Base-by-base conservation (phyloP, 805 yeast species). In the Starmerella scarabaei region DNA sequence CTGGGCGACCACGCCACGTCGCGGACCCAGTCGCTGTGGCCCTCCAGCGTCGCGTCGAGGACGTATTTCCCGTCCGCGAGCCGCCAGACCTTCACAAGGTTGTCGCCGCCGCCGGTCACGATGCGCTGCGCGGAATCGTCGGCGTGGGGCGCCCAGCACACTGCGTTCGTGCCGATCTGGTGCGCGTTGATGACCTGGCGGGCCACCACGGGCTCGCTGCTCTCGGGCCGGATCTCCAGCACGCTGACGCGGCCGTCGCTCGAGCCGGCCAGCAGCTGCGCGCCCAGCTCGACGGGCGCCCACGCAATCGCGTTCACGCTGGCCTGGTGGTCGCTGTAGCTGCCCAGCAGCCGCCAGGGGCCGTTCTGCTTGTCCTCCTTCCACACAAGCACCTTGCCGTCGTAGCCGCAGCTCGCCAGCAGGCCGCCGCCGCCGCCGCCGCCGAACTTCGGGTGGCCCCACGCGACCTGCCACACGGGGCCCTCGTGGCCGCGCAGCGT, bases 361-460 rank as follows among this genome's bases (percentile, higher is more conserved):
- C 80, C 84, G 37, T 80, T 77, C 15, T 32, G 33, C 23, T 35
- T 30, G 53, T 84, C 94, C 62, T 88, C 95, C 56, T 83, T 80
- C 98, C 98, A 91, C 53, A 91, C 76, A 45, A 86, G 65, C 15
- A 83, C 96, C 55, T 80, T 80, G 40, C 98, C 98, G 58, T 91
- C 96, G 57, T 84, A 91, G 1, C 95, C 84, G 52, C 94, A 83
- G 20, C 94, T 80, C 1, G 98, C 98, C 49, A 91, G 68, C 48
- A 88, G 83, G 4, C 47, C 47, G n/a, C 42, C 37, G 30, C 44
- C 48, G 24, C 30, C 16, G 30, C 49, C 46, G 12, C 84, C 79
- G 30, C 98, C 98, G 57, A 88, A 91, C 60, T 88, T 88, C 24
- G 98, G 98, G 59, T 91, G 98, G 3, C 97, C 97, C 98, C 98